Conservation (phyloP, 2,329 filamentous ascomycete species). For the Colletotrichum lini region DNA sequence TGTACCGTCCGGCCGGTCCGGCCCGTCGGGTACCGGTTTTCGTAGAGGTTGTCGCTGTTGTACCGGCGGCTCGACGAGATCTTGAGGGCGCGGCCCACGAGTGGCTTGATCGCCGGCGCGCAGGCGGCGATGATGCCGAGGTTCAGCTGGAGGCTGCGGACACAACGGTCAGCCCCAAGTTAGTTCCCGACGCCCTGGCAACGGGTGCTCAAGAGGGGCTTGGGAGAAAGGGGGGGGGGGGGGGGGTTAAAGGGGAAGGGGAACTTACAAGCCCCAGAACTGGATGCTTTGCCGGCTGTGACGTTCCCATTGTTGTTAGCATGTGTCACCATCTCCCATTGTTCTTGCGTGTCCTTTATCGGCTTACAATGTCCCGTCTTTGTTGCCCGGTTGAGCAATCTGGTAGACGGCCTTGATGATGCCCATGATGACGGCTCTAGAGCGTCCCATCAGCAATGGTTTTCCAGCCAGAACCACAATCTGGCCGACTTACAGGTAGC, state of each 20-base stretch:
- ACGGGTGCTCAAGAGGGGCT: neutral
- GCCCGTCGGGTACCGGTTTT: slow-evolving; percentile 34
- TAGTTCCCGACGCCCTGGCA: neutral
- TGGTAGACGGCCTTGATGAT: slow-evolving; percentile 57
- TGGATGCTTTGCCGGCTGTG: slow-evolving; percentile 45
- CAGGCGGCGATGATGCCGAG: slow-evolving; percentile 58
- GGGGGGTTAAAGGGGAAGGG: neutral
- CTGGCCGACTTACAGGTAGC: slow-evolving; percentile 53
- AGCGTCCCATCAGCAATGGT: neutral
- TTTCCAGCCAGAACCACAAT: rapidly evolving
- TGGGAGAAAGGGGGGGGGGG: too few relatives aligned
- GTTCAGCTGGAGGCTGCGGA: slow-evolving; percentile 56
- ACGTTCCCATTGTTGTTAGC: neutral
- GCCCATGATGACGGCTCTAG: slow-evolving; percentile 56
- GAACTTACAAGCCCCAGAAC: slow-evolving; percentile 53
- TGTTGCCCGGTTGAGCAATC: slow-evolving; percentile 50
- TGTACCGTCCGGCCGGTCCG: slow-evolving; percentile 20
- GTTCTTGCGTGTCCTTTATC: neutral
- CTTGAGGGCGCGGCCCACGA: slow-evolving; percentile 50
- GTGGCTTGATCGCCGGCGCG: slow-evolving; percentile 56
- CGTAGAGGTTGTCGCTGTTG: slow-evolving; percentile 27
- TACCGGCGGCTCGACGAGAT: slow-evolving; percentile 43
- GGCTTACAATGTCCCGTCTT: slow-evolving; percentile 53
- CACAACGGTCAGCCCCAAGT: neutral
- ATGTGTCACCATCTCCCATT: too few relatives aligned